These are phyloP conservation scores for Crithidia sp. DNA, from an alignment of 208 protist species.

Conservation along the genomic window DNA sequence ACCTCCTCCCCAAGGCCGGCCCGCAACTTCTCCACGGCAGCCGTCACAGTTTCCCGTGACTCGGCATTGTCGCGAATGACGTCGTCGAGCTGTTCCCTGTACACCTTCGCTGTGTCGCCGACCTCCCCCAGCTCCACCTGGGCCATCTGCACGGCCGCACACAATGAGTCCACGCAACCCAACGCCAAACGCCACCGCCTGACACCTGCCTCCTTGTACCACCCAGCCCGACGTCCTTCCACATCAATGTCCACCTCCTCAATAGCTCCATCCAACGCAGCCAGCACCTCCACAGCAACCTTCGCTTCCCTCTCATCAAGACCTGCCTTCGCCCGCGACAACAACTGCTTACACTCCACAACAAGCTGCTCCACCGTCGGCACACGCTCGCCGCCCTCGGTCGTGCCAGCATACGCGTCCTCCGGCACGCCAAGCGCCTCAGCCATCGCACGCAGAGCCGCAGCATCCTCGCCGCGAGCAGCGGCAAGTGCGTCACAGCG, in stretches of 20 bases:
- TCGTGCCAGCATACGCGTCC: too few species aligned
- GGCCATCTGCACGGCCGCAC: constrained; percentile 5
- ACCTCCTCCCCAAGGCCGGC: constrained; percentile 3
- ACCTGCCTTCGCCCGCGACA: background rate
- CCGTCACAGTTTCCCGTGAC: constrained; percentile 8
- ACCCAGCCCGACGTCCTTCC: background rate
- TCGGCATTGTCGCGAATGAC: constrained; percentile 6
- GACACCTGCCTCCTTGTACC: background rate
- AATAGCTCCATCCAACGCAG: background rate
- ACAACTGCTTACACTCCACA: background rate
- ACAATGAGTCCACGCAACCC: background rate
- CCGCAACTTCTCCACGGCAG: constrained; percentile 19
- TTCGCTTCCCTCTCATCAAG: background rate
- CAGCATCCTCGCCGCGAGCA: too few species aligned
- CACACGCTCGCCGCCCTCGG: constrained; percentile 3
- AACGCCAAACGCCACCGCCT: background rate
- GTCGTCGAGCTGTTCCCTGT: constrained; percentile 10
- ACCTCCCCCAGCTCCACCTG: constrained; percentile 1
- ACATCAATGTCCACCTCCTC: constrained; percentile 6
- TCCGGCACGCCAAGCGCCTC: too few species aligned
- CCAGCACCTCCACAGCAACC: background rate
- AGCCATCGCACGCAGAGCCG: too few species aligned
- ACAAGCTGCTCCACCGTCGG: constrained; percentile 24
- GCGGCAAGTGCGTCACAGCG: too few species aligned
- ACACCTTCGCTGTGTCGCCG: background rate